Conservation (phyloP, 441 rosid genomes). For the Eutrema salsugineum region DNA sequence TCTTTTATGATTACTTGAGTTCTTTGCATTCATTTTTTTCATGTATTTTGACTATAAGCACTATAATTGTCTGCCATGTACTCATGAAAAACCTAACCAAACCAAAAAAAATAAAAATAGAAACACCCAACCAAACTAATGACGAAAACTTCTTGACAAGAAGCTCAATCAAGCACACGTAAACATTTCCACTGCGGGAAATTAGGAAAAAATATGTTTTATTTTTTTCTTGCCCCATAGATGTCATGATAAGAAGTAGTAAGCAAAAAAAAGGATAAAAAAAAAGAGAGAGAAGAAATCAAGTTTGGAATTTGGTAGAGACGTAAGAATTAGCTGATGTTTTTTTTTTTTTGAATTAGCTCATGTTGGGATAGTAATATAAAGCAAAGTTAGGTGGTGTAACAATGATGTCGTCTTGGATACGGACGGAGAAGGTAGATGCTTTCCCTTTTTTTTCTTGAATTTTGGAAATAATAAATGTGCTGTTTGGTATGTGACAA, state of each 20-base stretch:
- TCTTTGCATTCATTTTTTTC: not conserved
- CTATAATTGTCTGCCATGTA: conserved; percentile 14
- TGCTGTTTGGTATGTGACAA: conserved; percentile 6
- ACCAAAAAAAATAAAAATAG: no score
- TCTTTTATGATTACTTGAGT: not conserved
- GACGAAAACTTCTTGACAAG: not conserved
- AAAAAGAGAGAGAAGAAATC: no score
- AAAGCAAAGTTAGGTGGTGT: conserved; percentile 7
- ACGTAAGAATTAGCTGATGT: not conserved
- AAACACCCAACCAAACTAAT: not conserved
- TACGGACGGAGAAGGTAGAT: not conserved
- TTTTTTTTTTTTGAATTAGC: no score
- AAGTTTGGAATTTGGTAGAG: not conserved
- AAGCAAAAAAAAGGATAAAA: no score
- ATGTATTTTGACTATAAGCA: not conserved
- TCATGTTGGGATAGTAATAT: not conserved
- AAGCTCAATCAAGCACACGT: not conserved
- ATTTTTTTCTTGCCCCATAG: no score
- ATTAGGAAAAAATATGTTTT: not conserved
- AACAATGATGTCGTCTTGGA: conserved; percentile 11
- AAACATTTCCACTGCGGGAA: not conserved
- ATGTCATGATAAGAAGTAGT: no score
- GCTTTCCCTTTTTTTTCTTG: not conserved
- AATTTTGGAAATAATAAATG: not conserved
- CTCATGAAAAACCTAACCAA: not conserved